A percentile compares a stretch with the other conserved stretches of the same genome.
phyloP scores from a whole-genome alignment of 2,329 filamentous ascomycete species.

The Orbilia javanica region DNA sequence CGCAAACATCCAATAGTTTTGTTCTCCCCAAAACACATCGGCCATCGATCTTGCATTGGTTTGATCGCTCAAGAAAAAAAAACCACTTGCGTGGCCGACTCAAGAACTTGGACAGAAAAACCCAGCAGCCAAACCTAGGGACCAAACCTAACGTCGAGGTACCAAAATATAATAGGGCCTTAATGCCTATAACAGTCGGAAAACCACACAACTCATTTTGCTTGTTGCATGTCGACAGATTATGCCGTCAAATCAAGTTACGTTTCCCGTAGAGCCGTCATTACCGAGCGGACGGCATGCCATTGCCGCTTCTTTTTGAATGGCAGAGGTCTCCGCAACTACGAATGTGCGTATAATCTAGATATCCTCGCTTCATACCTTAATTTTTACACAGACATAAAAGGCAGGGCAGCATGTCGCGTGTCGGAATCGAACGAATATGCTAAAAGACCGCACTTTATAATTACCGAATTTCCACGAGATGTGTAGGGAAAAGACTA shows the following conservation, averaged over 20 bases:
- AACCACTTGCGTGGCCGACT: not conserved
- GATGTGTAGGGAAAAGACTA: not conserved
- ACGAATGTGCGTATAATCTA: not conserved
- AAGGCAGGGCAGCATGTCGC: too few relatives aligned
- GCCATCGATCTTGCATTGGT: too few relatives aligned
- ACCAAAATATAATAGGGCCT: not conserved
- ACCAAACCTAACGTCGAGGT: not conserved
- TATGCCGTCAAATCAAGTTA: not conserved
- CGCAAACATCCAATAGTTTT: conserved; percentile 16
- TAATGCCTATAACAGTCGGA: not conserved
- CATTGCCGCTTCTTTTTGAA: not conserved
- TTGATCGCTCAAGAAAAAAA: too few relatives aligned
- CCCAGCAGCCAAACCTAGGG: not conserved
- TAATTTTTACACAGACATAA: not conserved
- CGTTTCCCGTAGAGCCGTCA: too few relatives aligned
- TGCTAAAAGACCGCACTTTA: not conserved
- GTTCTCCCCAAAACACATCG: not conserved
- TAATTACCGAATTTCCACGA: not conserved
- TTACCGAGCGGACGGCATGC: too few relatives aligned
- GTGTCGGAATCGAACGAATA: not conserved
- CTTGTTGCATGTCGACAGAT: conserved; percentile 6
- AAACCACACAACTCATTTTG: not conserved
- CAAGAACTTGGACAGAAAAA: not conserved
- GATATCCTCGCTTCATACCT: not conserved
- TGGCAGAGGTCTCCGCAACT: not conserved